Percentiles rank a stretch among this genome's conserved stretches.
Evolutionary conservation across 78 protist species (phyloP).

Genomic region (Dictyostelium intermedium): DNA sequence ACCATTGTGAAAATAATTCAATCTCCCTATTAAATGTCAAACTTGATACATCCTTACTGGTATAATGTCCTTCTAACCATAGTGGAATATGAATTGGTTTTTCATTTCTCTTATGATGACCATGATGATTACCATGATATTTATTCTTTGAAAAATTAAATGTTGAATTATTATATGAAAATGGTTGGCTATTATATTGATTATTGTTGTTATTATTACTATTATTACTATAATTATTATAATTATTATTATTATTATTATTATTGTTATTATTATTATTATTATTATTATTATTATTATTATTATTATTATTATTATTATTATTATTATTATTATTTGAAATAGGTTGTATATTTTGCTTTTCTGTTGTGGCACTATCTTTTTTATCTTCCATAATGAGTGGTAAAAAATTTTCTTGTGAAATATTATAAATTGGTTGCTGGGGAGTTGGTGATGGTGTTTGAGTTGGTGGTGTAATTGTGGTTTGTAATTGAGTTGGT

Average conservation of each 20-base stretch:
- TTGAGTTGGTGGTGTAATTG: not conserved
- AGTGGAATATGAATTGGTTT: not conserved
- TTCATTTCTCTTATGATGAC: not conserved
- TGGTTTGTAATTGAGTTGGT: not conserved
- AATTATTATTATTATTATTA: not conserved
- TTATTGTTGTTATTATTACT: not conserved
- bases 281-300: too few relatives aligned
- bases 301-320: not conserved
- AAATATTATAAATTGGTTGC: not conserved
- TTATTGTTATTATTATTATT: not conserved
- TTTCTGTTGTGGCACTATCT: not conserved
- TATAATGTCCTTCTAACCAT: constrained; percentile 44
- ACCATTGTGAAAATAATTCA: constrained; percentile 45
- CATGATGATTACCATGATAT: not conserved
- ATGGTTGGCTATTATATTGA: not conserved
- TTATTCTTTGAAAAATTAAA: not conserved
- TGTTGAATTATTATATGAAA: not conserved
- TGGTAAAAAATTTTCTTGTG: not conserved
- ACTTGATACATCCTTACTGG: not conserved
- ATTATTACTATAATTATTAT: not conserved
- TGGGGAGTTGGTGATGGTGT: not conserved
- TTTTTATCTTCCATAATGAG: not conserved
- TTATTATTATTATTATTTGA: not conserved
- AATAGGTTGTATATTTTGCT: not conserved
- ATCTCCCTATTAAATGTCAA: constrained; percentile 22